Base-by-base conservation (phyloP, 129 eudicot species). In the Logfia minima region DNA sequence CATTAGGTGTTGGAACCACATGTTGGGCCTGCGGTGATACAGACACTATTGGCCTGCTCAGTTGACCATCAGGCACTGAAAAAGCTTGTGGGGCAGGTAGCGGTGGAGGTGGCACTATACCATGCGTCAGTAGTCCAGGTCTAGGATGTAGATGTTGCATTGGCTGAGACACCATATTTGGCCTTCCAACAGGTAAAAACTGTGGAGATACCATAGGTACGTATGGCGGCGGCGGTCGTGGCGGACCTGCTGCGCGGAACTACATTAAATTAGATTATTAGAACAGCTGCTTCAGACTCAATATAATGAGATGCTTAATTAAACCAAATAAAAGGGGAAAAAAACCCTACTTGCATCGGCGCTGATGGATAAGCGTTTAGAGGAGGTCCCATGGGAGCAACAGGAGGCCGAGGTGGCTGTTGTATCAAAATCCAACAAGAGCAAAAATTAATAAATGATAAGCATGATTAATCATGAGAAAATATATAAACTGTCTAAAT, bases 291-390 rank as follows among this genome's bases (percentile, higher is more conserved):
- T 71, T 61, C 66, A 31, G 58, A 68, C 26, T 43, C 10, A 41
- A 28, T 22, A 43, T 8, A 26, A 71, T 32, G 21, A 26, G 74
- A 31, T 75, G 3, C 59, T 68, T 17, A 63, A 22, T 48, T 1
- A 71, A 35, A 48, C 21, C 24, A 74, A 29, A 62, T 19, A 6
- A 21, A 22, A 24, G 51, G 16, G 53, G 0, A 13, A 45, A 13
- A 45, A 51, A 37, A 58, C n/a, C 94, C 32, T 87, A 90, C 98
- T 86, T 90, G 98, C 88, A 86, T 82, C 21, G 90, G 70, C 85
- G 90, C 81, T 45, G 88, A 74, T 5, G 93, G 88, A 65, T 82
- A 86, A 77, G 89, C 58, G 81, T 64, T 84, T 75, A 85, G 93
- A 75, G 90, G 90, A 55, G 90, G 91, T 51, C 84, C 93, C 78